phyloP scores from a whole-genome alignment of 768 basidiomycete species.

The Daedalea quercina region DNA sequence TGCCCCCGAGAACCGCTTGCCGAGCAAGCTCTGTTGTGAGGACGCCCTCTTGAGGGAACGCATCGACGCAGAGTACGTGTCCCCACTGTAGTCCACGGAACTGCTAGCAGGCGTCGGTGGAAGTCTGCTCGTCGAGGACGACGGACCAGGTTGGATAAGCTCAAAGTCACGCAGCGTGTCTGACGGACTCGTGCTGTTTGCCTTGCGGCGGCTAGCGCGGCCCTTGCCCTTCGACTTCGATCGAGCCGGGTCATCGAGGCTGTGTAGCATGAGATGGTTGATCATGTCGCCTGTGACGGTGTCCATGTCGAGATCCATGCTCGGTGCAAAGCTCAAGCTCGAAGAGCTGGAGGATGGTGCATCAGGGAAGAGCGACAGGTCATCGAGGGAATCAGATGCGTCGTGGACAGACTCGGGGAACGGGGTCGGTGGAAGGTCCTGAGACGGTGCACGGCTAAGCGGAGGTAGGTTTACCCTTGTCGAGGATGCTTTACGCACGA shows the following conservation, averaged over 20 bases:
- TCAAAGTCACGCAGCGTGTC: slow-evolving; percentile 4
- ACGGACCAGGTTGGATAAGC: not conserved
- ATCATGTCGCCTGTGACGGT: slow-evolving; percentile 10
- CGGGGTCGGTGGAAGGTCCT: slow-evolving; percentile 19
- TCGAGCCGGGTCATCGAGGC: not conserved
- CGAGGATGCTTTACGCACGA: slow-evolving; percentile 21
- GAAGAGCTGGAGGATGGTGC: slow-evolving; percentile 19
- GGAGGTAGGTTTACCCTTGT: slow-evolving; percentile 18
- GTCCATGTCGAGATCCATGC: slow-evolving; percentile 14
- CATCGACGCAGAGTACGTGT: not conserved
- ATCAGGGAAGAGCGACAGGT: slow-evolving; percentile 16
- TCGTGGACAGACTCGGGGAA: slow-evolving; percentile 7
- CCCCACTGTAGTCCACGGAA: not conserved
- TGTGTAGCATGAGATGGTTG: slow-evolving; percentile 16
- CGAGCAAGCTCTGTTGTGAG: slow-evolving; percentile 48
- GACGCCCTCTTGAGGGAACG: slow-evolving; percentile 14
- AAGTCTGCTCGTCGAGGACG: slow-evolving; percentile 3
- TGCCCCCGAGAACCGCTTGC: slow-evolving; percentile 21
- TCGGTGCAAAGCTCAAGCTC: slow-evolving; percentile 21
- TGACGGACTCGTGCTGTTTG: slow-evolving; percentile 6
- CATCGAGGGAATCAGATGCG: slow-evolving; percentile 10
- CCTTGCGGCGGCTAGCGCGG: not conserved
- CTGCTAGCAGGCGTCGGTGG: slow-evolving; percentile 1
- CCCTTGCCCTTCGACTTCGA: not conserved
- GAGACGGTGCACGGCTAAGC: slow-evolving; percentile 14